Conservation (phyloP, 2,329 filamentous ascomycete genomes). For the Epichloe sibirici region DNA sequence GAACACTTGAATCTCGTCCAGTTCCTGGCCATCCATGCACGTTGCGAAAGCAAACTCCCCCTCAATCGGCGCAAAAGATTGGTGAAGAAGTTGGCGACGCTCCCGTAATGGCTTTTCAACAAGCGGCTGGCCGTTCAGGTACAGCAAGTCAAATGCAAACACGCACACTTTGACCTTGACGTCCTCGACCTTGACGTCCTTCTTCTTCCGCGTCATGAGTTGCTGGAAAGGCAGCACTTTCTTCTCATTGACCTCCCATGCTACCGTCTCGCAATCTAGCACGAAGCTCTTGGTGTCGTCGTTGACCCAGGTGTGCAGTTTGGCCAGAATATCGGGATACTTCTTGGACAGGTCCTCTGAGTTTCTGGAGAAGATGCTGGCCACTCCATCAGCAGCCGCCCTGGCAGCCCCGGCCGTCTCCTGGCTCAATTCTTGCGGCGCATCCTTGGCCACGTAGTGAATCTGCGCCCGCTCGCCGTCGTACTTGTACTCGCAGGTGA, state of each 20-base stretch:
- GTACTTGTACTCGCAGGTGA: slow-evolving; percentile 99
- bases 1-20: slow-evolving; percentile 87
- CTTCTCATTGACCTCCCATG: slow-evolving; percentile 90
- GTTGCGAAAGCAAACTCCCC: slow-evolving; percentile 93
- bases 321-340: slow-evolving; percentile 88
- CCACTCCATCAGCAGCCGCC: slow-evolving; percentile 59
- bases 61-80: slow-evolving; percentile 64
- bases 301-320: slow-evolving; percentile 83
- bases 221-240: slow-evolving; percentile 96
- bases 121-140: slow-evolving; percentile 79
- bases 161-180: slow-evolving; percentile 96
- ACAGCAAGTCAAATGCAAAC: slow-evolving; percentile 91
- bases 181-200: slow-evolving; percentile 91
- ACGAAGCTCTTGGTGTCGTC: slow-evolving; percentile 87
- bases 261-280: slow-evolving; percentile 95
- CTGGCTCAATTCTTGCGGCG: slow-evolving; percentile 55
- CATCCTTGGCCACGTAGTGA: slow-evolving; percentile 82
- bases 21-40: slow-evolving; percentile 71
- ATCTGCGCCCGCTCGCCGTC: slow-evolving; percentile 98
- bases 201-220: slow-evolving; percentile 94
- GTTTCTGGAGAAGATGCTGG: slow-evolving; percentile 93
- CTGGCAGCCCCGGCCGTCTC: slow-evolving; percentile 47
- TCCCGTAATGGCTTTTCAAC: slow-evolving; percentile 81
- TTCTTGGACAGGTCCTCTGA: slow-evolving; percentile 96
- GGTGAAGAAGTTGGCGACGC: slow-evolving; percentile 61